A percentile compares a stretch with the other conserved stretches of the same genome.
Conservation (phyloP, 441 rosid genomes). For the Adansonia gregorii region DNA sequence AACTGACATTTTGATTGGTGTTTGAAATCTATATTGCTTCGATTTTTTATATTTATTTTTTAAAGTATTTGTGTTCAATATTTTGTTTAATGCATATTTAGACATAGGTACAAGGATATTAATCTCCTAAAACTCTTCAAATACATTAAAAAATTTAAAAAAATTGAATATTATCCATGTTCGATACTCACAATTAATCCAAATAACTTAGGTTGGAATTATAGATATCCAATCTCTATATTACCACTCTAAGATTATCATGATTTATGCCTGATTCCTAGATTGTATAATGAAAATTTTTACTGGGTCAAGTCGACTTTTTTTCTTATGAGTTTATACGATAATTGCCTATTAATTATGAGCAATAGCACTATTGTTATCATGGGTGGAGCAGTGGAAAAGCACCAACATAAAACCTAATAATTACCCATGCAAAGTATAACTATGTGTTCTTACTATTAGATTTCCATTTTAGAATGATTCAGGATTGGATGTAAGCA, state of each 20-base stretch:
- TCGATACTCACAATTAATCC: too few species aligned
- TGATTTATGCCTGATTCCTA: slow-evolving; percentile 5
- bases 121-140: too few species aligned
- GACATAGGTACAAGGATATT: too few species aligned
- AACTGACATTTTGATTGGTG: not conserved
- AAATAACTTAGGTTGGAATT: too few species aligned
- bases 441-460: not conserved
- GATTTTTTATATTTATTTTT: too few species aligned
- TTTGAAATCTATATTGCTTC: not conserved
- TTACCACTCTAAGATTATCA: not conserved
- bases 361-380: not conserved
- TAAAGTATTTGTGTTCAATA: too few species aligned
- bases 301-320: slow-evolving; percentile 26
- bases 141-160: too few species aligned
- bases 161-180: too few species aligned
- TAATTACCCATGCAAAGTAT: not conserved
- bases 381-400: slow-evolving; percentile 20
- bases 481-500: not conserved
- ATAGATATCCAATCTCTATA: not conserved
- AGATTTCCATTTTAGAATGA: not conserved
- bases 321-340: slow-evolving; percentile 1
- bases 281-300: not conserved
- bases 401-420: slow-evolving; percentile 15
- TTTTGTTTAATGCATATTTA: too few species aligned
- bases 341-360: slow-evolving; percentile 27